Conservation (phyloP, 306 rosid species). For the Urtica urens region DNA sequence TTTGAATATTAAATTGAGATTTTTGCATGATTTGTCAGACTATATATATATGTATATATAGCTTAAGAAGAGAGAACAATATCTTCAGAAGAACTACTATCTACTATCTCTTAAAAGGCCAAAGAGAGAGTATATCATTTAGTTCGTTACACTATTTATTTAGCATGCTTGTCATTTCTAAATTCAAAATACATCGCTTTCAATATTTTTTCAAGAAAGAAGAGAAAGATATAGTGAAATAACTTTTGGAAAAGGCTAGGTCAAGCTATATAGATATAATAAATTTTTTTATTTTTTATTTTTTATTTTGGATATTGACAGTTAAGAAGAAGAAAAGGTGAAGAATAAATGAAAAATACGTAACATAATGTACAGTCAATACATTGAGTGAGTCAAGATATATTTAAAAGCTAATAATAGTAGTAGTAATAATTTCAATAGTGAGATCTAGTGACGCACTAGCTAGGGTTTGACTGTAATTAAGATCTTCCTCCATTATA, state of each 20-base stretch:
- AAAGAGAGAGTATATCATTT: neutral
- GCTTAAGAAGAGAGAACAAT: constrained; percentile 1
- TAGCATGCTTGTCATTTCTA: constrained; percentile 10
- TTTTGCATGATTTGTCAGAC: constrained; percentile 8
- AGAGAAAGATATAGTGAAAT: neutral
- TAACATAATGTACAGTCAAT: neutral
- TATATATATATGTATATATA: neutral
- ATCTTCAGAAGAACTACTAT: constrained; percentile 1
- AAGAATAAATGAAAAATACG: neutral
- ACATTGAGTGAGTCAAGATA: neutral
- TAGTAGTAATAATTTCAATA: neutral
- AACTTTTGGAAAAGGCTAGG: constrained; percentile 11
- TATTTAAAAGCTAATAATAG: no score
- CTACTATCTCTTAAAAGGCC: constrained; percentile 4
- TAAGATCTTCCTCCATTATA: constrained; percentile 2
- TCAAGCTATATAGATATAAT: neutral
- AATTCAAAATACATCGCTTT: constrained; percentile 4
- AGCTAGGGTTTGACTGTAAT: constrained; percentile 1
- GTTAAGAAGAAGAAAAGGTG: neutral
- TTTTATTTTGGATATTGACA: neutral
- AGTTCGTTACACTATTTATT: constrained; percentile 7
- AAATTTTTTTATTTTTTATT: neutral
- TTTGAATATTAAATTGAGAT: constrained; percentile 8
- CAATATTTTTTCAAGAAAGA: neutral
- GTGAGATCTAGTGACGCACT: neutral